phyloP scores from a whole-genome alignment of 2,329 filamentous ascomycete genomes.

The Claviceps spartinae region DNA sequence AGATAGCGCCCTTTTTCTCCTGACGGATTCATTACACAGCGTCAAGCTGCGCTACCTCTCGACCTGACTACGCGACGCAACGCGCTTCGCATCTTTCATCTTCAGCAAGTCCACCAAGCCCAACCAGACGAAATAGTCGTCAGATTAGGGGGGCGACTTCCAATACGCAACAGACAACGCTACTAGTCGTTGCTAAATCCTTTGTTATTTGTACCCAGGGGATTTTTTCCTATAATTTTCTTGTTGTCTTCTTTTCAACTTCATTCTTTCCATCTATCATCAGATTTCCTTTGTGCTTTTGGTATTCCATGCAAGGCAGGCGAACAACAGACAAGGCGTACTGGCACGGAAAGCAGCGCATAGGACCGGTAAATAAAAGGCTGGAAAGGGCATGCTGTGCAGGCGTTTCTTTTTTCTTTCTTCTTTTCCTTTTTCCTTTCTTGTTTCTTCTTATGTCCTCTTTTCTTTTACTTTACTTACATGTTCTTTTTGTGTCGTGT shows the following conservation, averaged over 20 bases:
- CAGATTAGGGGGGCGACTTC: not conserved
- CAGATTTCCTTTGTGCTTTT: constrained; percentile 4
- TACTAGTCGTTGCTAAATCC: not conserved
- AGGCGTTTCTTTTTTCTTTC: not conserved
- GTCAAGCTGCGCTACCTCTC: too few relatives aligned
- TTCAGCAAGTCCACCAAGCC: not conserved
- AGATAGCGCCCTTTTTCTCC: too few relatives aligned
- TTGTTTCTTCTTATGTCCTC: not conserved
- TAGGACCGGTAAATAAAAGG: not conserved
- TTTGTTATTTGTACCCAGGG: not conserved
- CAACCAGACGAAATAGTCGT: not conserved
- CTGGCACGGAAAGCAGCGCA: not conserved
- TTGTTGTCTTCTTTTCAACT: not conserved
- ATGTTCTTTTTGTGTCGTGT: too few relatives aligned
- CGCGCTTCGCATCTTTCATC: not conserved
- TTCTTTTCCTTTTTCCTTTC: not conserved
- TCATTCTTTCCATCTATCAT: not conserved
- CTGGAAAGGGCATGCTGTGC: not conserved
- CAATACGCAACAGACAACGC: not conserved
- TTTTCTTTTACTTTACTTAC: not conserved
- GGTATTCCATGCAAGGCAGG: not conserved
- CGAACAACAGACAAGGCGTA: constrained; percentile 4
- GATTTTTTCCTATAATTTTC: not conserved
- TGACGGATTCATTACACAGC: too few relatives aligned
- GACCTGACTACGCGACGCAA: too few relatives aligned